These are phyloP conservation scores for Kwoniella europaea DNA, from an alignment of 768 basidiomycete species.

Conservation along the genomic window DNA sequence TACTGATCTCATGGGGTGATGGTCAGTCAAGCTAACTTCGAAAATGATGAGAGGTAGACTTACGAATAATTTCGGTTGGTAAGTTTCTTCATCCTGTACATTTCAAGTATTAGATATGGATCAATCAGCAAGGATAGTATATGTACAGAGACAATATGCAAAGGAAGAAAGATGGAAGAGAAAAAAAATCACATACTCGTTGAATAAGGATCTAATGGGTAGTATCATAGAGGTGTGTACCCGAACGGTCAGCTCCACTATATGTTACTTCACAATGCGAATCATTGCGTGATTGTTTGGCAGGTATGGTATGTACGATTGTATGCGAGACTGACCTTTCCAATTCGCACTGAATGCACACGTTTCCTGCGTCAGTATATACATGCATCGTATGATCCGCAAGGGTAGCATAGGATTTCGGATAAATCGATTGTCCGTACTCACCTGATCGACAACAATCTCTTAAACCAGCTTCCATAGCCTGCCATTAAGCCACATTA, in stretches of 20 bases:
- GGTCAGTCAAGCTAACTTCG: conserved; percentile 9
- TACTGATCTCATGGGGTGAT: conserved; percentile 35
- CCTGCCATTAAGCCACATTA: conserved; percentile 61
- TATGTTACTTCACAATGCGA: not conserved
- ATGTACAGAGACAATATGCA: not conserved
- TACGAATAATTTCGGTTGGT: conserved; percentile 83
- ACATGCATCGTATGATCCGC: no score
- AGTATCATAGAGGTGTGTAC: not conserved
- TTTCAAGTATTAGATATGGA: not conserved
- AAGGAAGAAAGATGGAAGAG: not conserved
- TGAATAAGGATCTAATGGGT: conserved; percentile 78
- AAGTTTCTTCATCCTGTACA: conserved; percentile 89
- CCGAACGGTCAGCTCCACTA: conserved; percentile 18
- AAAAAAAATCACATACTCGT: conserved; percentile 65
- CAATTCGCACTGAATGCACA: conserved; percentile 67
- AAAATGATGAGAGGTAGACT: conserved; percentile 18
- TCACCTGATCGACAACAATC: conserved; percentile 78
- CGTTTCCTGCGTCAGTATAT: no score
- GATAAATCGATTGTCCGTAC: not conserved
- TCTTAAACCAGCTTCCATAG: conserved; percentile 95
- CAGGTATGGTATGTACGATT: not conserved
- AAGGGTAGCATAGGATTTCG: no score
- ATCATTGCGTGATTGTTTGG: conserved; percentile 13
- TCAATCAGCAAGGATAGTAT: not conserved
- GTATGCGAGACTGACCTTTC: conserved; percentile 64